Conservation (phyloP, 495 filamentous ascomycete species). For the Hyphodiscus hymeniophilus region DNA sequence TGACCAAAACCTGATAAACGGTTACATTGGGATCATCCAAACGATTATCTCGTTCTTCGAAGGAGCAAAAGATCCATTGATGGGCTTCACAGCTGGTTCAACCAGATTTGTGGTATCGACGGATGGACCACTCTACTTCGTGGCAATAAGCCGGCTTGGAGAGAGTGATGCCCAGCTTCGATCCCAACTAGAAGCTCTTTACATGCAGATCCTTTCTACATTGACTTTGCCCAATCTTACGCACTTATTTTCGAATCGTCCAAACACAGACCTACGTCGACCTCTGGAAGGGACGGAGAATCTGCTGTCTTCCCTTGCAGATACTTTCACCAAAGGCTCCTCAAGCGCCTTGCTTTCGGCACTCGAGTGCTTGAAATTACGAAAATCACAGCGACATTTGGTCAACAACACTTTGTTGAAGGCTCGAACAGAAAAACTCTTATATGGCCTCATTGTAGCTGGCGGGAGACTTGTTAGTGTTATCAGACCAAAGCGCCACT, state of each 20-base stretch:
- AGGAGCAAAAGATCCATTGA: constrained; percentile 61
- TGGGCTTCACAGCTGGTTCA: constrained; percentile 74
- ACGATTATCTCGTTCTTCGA: constrained; percentile 98
- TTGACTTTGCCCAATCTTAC: constrained; percentile 84
- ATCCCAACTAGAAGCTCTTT: constrained; percentile 84
- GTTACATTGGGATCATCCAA: constrained; percentile 92
- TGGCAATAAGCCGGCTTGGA: constrained; percentile 84
- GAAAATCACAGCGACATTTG: constrained; percentile 74
- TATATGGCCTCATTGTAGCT: constrained; percentile 92
- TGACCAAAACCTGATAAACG: constrained; percentile 77
- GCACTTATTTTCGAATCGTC: constrained; percentile 80
- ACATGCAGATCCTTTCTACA: constrained; percentile 96
- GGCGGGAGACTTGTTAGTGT: constrained; percentile 93
- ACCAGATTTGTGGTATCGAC: constrained; percentile 77
- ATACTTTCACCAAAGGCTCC: constrained; percentile 89
- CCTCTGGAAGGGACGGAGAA: constrained; percentile 92
- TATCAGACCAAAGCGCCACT: constrained; percentile 87
- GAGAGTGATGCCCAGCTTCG: constrained; percentile 84
- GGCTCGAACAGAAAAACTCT: constrained; percentile 59
- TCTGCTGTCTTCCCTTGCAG: constrained; percentile 82
- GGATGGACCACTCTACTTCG: constrained; percentile 81
- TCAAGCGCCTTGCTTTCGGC: constrained; percentile 82
- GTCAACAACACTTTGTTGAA: constrained; percentile 86
- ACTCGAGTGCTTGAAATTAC: constrained; percentile 79
- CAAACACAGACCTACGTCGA: constrained; percentile 82